phyloP scores from a whole-genome alignment of 2,329 filamentous ascomycete species.

The Simplicillium aogashimaense region DNA sequence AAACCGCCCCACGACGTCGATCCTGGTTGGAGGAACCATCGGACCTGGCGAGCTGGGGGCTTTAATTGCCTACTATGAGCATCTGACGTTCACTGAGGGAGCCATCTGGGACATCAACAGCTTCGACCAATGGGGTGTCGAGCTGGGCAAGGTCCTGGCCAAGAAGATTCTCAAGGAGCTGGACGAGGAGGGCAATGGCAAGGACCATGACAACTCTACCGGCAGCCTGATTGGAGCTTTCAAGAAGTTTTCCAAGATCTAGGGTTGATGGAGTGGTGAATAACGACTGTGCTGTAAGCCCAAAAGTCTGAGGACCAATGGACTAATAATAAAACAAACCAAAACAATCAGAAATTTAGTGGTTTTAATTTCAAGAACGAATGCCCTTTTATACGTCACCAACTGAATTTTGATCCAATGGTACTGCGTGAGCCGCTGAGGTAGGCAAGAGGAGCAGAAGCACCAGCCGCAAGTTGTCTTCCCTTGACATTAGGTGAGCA shows the following conservation, averaged over 20 bases:
- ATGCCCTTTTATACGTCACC: no score
- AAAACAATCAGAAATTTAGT: no score
- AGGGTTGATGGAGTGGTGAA: constrained; percentile 16
- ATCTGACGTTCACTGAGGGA: constrained; percentile 94
- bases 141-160: constrained; percentile 90
- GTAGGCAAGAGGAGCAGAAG: no score
- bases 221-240: constrained; percentile 85
- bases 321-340: not conserved
- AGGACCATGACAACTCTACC: constrained; percentile 77
- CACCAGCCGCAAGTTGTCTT: no score
- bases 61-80: constrained; percentile 97
- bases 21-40: constrained; percentile 82
- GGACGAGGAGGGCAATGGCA: constrained; percentile 62
- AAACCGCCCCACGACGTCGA: constrained; percentile 93
- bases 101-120: constrained; percentile 99
- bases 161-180: constrained; percentile 87
- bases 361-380: no score
- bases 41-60: constrained; percentile 89
- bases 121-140: constrained; percentile 99
- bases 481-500: no score
- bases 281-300: no score
- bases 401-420: no score
- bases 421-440: no score
- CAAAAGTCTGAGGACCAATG: no score
- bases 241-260: constrained; percentile 59